Evolutionary conservation across 2,329 filamentous ascomycete species (phyloP).

Genomic region (Paracoccidioides brasiliensis): DNA sequence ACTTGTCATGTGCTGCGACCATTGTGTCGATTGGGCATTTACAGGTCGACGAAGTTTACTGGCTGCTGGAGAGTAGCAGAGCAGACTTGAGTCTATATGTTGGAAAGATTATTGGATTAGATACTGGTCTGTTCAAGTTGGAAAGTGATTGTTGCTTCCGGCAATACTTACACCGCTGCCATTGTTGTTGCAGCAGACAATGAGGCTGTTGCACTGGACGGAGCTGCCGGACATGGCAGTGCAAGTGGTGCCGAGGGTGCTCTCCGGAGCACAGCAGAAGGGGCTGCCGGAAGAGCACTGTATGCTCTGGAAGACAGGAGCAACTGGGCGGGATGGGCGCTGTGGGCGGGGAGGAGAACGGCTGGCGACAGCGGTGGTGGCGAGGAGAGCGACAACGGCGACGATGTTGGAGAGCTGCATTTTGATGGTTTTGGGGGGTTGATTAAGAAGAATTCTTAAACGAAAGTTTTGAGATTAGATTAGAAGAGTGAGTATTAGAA

Average conservation of each 20-base stretch:
- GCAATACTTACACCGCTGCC: slow-evolving; percentile 4
- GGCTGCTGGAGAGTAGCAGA: slow-evolving; percentile 9
- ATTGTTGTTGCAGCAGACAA: slow-evolving; percentile 12
- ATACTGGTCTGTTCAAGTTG: background rate
- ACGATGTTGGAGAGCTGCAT: slow-evolving; percentile 10
- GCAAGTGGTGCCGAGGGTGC: slow-evolving; percentile 6
- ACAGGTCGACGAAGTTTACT: slow-evolving; percentile 5
- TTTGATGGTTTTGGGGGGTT: slow-evolving; percentile 5
- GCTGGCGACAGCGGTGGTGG: slow-evolving; percentile 1
- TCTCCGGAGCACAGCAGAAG: slow-evolving; percentile 8
- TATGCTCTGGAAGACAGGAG: slow-evolving; percentile 2
- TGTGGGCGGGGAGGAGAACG: slow-evolving; percentile 1
- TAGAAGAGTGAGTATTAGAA: background rate
- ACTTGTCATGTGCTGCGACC: background rate
- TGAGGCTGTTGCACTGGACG: slow-evolving; percentile 10
- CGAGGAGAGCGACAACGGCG: slow-evolving; percentile 7
- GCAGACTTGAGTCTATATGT: slow-evolving; percentile 6
- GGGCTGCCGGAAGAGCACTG: slow-evolving; percentile 7
- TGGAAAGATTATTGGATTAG: background rate
- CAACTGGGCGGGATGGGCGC: slow-evolving; percentile 1
- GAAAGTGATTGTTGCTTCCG: background rate
- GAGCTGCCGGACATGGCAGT: slow-evolving; percentile 7
- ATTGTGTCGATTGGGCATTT: slow-evolving; percentile 1
- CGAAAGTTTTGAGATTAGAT: background rate
- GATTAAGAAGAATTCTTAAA: slow-evolving; percentile 4